phyloP scores from a whole-genome alignment of 2,329 filamentous ascomycete genomes.

The Sporothrix brunneoviolacea region DNA sequence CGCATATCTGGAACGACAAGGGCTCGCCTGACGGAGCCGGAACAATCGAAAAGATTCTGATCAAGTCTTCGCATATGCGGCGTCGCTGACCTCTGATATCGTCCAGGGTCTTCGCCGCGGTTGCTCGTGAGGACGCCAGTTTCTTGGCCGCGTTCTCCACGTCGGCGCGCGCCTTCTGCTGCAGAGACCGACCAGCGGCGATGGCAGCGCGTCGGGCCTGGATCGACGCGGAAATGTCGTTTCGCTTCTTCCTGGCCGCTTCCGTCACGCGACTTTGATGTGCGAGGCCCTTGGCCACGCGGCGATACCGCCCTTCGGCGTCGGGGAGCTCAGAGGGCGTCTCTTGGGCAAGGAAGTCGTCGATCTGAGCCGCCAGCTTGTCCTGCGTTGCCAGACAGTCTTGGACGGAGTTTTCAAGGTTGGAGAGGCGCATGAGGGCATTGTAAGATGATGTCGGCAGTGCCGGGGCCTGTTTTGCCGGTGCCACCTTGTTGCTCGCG shows the following conservation, averaged over 20 bases:
- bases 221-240: constrained; percentile 63
- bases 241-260: constrained; percentile 53
- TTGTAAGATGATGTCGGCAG: constrained; percentile 74
- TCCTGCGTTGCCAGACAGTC: constrained; percentile 76
- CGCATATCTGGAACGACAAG: constrained; percentile 77
- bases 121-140: constrained; percentile 47
- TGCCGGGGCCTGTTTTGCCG: constrained; percentile 31
- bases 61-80: constrained; percentile 78
- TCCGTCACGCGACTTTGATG: constrained; percentile 61
- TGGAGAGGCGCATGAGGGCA: constrained; percentile 78
- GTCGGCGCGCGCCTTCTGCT: constrained; percentile 52
- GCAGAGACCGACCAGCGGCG: constrained; percentile 50
- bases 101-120: constrained; percentile 52
- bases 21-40: constrained; percentile 50
- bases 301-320: constrained; percentile 41
- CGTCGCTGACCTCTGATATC: constrained; percentile 79
- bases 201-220: constrained; percentile 62
- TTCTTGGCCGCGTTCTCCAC: constrained; percentile 55
- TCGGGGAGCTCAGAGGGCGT: constrained; percentile 37
- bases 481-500: constrained; percentile 37
- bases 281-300: constrained; percentile 49
- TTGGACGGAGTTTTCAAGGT: constrained; percentile 83
- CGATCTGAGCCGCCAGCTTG: constrained; percentile 71
- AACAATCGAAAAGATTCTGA: constrained; percentile 72
- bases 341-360: constrained; percentile 42